These are phyloP conservation scores for Cardiospermum halicacabum DNA, from an alignment of 345 rosid genomes.

Conservation along the genomic window DNA sequence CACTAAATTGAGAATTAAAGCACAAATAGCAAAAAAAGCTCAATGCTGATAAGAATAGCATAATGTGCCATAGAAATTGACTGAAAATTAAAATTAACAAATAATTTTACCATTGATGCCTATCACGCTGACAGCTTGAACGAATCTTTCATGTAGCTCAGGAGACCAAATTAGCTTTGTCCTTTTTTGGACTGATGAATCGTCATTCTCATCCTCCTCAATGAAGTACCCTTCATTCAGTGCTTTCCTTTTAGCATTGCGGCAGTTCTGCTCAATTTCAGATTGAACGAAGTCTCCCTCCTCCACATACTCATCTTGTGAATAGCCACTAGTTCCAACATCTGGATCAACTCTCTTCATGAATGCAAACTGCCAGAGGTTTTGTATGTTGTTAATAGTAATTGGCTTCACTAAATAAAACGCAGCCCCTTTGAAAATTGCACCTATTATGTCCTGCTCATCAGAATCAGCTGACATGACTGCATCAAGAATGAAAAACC, in stretches of 20 bases:
- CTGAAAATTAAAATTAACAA: not conserved
- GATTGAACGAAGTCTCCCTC: too few species aligned
- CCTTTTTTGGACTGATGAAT: constrained; percentile 25
- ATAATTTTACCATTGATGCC: constrained; percentile 38
- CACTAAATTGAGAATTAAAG: constrained; percentile 15
- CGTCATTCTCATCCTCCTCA: constrained; percentile 8
- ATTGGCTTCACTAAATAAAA: constrained; percentile 44
- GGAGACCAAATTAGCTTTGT: constrained; percentile 37
- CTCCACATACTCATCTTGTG: constrained; percentile 18
- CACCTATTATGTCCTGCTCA: constrained; percentile 27
- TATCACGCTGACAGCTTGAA: constrained; percentile 28
- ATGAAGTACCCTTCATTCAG: constrained; percentile 11
- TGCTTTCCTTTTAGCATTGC: constrained; percentile 24
- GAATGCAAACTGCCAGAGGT: constrained; percentile 44
- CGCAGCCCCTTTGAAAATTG: constrained; percentile 41
- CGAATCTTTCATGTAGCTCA: constrained; percentile 36
- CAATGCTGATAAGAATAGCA: not conserved
- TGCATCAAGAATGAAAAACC: constrained; percentile 14
- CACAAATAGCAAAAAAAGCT: not conserved
- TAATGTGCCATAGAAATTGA: not conserved
- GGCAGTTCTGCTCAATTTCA: constrained; percentile 5
- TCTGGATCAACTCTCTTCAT: constrained; percentile 11
- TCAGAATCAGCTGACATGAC: constrained; percentile 32
- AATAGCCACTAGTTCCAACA: not conserved
- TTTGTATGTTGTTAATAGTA: constrained; percentile 18